These are phyloP conservation scores for Calonectria hawksworthii DNA, from an alignment of 2,329 filamentous ascomycete genomes.

Conservation along the genomic window DNA sequence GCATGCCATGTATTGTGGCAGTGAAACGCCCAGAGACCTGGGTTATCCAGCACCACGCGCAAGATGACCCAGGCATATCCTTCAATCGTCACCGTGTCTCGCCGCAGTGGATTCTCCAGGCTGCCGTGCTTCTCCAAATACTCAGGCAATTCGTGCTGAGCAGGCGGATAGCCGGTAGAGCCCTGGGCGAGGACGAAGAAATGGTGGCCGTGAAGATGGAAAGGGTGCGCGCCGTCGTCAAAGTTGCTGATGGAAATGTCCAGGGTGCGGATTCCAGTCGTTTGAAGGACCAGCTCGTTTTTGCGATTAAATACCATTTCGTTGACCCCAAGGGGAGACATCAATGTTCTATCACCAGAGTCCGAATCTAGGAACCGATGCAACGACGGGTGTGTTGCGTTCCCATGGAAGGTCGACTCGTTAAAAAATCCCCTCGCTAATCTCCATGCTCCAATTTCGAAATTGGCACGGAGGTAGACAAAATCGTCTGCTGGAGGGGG, in stretches of 20 bases:
- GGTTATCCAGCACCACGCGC: constrained; percentile 69
- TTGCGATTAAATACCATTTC: constrained; percentile 45
- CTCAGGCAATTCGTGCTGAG: constrained; percentile 35
- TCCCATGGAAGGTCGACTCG: constrained; percentile 61
- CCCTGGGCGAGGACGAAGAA: constrained; percentile 63
- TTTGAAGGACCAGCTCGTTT: constrained; percentile 62
- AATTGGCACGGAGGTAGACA: constrained; percentile 65
- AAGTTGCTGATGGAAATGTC: constrained; percentile 72
- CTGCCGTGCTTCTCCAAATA: constrained; percentile 44
- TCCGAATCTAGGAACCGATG: constrained; percentile 51
- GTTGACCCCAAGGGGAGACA: constrained; percentile 45
- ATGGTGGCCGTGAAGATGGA: constrained; percentile 72
- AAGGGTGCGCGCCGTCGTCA: constrained; percentile 62
- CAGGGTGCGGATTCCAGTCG: constrained; percentile 64
- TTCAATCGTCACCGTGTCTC: constrained; percentile 64
- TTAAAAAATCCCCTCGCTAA: constrained; percentile 70
- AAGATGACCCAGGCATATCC: constrained; percentile 69
- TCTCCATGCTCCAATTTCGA: constrained; percentile 68
- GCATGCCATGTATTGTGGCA: constrained; percentile 73
- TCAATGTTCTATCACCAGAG: constrained; percentile 26
- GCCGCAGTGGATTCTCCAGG: constrained; percentile 50
- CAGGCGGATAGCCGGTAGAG: constrained; percentile 52
- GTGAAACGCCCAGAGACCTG: constrained; percentile 71
- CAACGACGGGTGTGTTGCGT: constrained; percentile 52
- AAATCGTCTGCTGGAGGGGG: constrained; percentile 56